Evolutionary conservation across 1,284 basidiomycete genomes (phyloP), one percentile per base, ranked within the genome.

Genomic region (Grifola frondosa): DNA sequence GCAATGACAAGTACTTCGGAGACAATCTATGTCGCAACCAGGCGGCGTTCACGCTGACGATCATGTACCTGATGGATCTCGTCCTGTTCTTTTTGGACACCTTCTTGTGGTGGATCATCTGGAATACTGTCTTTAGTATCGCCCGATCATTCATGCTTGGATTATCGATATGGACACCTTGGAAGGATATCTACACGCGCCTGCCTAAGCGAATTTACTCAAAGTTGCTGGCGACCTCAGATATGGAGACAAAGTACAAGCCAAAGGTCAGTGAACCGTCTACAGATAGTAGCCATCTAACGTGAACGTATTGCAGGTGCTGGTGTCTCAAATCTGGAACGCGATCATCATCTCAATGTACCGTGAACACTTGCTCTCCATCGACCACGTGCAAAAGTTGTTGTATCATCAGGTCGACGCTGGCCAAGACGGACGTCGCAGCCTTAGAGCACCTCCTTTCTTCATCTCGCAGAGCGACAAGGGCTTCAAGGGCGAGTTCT

Each of bases 341-440:
- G 93, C 94, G 28, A 84, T 97, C 68, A 96, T 97, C 69, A 97
- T 97, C 54, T 97, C 93, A n/a, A 97, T 97, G 94, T 97, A 97
- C 67, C 86, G 94, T 59, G 94, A 97, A 65, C 94, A 97, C 64
- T 65, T 97, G n/a, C 72, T 97, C 29, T 96, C 92, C 37, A 96
- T 96, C 63, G 91, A 95, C 54, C 92, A 97, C 61, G 92, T 97
- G 25, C 92, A 96, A 69, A 92, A 92, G 61, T 70, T 97, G 7
- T 78, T 97, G 6, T 97, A 97, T 60, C 95, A 97, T 64, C 94
- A 97, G 65, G 88, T 97, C 25, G 90, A 94, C 50, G 84, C 84
- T 13, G 79, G 77, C 25, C 80, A 84, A 36, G 88, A 89, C 50
- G 91, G 91, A 37, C 85, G 92, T 54, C 83, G 93, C 26, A 91